A percentile compares a stretch with the other conserved stretches of the same genome.
Conservation (phyloP, 805 yeast genomes). For the Kluyveromyces aestuarii region DNA sequence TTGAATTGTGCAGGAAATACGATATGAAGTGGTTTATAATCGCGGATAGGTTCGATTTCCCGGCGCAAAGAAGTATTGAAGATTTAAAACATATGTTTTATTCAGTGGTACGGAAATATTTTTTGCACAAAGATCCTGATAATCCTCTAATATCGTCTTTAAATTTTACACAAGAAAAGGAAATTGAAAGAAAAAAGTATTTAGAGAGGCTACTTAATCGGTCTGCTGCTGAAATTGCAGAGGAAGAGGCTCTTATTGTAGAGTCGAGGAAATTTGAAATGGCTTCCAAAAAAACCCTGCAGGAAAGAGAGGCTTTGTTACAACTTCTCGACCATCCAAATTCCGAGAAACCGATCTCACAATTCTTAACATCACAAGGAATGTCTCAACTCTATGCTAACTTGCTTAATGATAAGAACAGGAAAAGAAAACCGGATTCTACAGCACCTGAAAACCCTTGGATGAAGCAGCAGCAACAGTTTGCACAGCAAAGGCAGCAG, state of each 20-base stretch:
- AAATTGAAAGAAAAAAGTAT: conserved; percentile 72
- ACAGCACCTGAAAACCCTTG: conserved; percentile 36
- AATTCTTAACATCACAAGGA: conserved; percentile 79
- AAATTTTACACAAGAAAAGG: conserved; percentile 61
- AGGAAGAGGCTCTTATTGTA: conserved; percentile 87
- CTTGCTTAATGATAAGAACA: conserved; percentile 58
- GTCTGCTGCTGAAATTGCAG: conserved; percentile 95
- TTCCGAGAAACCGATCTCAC: conserved; percentile 62
- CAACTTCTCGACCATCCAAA: conserved; percentile 84
- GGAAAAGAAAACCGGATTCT: conserved; percentile 38
- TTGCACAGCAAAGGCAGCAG: conserved; percentile 29
- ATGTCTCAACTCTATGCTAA: conserved; percentile 77
- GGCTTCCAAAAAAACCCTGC: conserved; percentile 80
- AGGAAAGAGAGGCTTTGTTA: conserved; percentile 71
- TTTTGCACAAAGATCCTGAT: conserved; percentile 34
- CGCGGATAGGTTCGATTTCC: conserved; percentile 45
- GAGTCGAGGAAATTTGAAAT: conserved; percentile 90
- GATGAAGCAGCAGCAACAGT: conserved; percentile 35
- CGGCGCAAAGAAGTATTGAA: conserved; percentile 45
- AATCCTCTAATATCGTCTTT: conserved; percentile 54
- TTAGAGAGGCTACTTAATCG: conserved; percentile 67
- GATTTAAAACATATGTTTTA: conserved; percentile 82
- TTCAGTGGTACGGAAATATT: conserved; percentile 47
- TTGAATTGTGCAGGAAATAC: conserved; percentile 52
- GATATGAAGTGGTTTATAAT: conserved; percentile 55